Conservation (phyloP, 345 rosid genomes). For the Punica granatum region DNA sequence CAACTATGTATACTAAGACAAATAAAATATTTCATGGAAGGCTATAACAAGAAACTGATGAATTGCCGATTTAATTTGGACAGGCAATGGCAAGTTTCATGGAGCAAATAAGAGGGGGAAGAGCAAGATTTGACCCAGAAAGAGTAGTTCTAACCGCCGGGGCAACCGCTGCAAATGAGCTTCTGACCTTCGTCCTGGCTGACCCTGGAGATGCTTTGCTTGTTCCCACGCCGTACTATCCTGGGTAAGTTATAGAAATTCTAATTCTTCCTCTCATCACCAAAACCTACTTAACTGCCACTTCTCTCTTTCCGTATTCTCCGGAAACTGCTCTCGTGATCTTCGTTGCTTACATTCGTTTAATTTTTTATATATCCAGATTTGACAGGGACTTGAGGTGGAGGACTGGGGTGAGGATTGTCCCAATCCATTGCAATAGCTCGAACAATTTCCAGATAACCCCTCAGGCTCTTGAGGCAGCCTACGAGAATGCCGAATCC, state of each 20-base stretch:
- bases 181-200: constrained; percentile 74
- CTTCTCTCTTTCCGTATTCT: not conserved
- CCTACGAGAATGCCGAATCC: constrained; percentile 44
- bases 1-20: too few species aligned
- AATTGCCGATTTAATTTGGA: too few species aligned
- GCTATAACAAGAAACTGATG: too few species aligned
- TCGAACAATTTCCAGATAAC: constrained; percentile 87
- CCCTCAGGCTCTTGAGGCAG: constrained; percentile 60
- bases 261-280: too few species aligned
- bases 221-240: constrained; percentile 91
- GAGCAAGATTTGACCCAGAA: constrained; percentile 62
- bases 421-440: constrained; percentile 68
- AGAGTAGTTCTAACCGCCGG: constrained; percentile 84
- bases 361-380: constrained; percentile 27
- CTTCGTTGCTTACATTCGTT: not conserved
- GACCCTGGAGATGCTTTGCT: constrained; percentile 85
- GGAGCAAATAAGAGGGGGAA: constrained; percentile 72
- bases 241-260: constrained; percentile 81
- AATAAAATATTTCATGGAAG: too few species aligned
- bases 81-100: constrained; percentile 95
- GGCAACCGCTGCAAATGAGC: constrained; percentile 94
- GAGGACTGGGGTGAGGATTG: constrained; percentile 81
- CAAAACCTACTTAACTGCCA: not conserved
- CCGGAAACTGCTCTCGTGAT: not conserved
- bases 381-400: constrained; percentile 92